Evolutionary conservation across 1,284 basidiomycete species (phyloP).

Genomic region (Melampsora occidentalis): DNA sequence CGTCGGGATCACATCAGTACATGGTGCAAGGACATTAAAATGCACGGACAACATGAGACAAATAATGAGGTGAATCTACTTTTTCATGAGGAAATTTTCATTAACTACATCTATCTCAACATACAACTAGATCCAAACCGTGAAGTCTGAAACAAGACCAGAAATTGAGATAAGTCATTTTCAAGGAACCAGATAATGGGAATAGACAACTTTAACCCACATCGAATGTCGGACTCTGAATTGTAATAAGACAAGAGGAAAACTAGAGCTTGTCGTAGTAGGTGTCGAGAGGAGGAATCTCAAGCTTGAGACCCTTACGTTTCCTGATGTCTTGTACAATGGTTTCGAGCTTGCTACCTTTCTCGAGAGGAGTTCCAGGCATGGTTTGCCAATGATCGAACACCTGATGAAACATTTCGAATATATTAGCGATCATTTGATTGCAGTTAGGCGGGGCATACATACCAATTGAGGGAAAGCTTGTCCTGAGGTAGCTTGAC

Average conservation of each 20-base stretch:
- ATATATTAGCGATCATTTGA: constrained; percentile 19
- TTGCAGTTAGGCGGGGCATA: constrained; percentile 68
- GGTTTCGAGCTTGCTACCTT: constrained; percentile 84
- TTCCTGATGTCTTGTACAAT: constrained; percentile 77
- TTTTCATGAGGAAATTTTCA: no score
- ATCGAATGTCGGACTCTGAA: no score
- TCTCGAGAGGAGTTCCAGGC: constrained; percentile 46
- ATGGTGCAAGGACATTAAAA: no score
- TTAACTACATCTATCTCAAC: no score
- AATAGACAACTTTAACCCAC: no score
- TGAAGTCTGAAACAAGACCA: no score
- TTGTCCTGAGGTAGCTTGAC: constrained; percentile 88
- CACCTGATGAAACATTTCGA: constrained; percentile 33
- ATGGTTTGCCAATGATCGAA: constrained; percentile 53
- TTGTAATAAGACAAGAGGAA: not conserved
- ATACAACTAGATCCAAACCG: no score
- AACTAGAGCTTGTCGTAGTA: constrained; percentile 81
- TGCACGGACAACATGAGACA: no score
- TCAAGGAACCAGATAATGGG: no score
- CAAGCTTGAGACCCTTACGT: constrained; percentile 83
- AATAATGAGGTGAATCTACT: no score
- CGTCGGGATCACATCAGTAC: no score
- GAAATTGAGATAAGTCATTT: no score
- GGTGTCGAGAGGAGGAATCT: constrained; percentile 63
- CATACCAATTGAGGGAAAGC: constrained; percentile 91